These are phyloP conservation scores for Barbatosphaeria neglecta DNA, from an alignment of 495 filamentous ascomycete genomes.

Conservation along the genomic window DNA sequence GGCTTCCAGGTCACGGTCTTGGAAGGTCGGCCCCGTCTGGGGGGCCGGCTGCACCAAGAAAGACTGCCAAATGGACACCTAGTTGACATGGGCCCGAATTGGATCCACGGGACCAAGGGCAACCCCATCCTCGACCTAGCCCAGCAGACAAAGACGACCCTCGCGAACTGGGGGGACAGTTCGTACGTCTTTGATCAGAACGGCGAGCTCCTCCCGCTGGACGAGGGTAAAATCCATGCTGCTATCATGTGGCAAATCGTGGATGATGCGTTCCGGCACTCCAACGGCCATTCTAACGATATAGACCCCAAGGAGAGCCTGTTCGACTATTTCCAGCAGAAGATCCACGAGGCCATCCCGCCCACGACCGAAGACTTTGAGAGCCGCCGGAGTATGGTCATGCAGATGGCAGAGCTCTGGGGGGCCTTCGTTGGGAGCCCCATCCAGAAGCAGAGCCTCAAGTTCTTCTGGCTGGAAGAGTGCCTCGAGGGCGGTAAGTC, in stretches of 20 bases:
- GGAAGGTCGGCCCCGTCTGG: slow-evolving; percentile 73
- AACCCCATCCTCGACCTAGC: slow-evolving; percentile 82
- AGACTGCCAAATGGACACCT: slow-evolving; percentile 34
- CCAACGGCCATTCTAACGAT: slow-evolving; percentile 49
- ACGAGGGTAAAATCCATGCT: slow-evolving; percentile 40
- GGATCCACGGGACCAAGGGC: slow-evolving; percentile 80
- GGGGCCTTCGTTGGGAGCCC: slow-evolving; percentile 78
- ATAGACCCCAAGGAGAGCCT: slow-evolving; percentile 61
- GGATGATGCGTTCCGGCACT: slow-evolving; percentile 66
- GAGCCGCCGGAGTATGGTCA: slow-evolving; percentile 38
- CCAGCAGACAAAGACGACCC: slow-evolving; percentile 48
- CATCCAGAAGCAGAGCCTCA: slow-evolving; percentile 69
- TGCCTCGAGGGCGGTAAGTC: slow-evolving; percentile 78
- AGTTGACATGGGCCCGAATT: slow-evolving; percentile 74
- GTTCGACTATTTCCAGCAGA: slow-evolving; percentile 62
- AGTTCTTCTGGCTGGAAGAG: slow-evolving; percentile 92
- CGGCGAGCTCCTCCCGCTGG: slow-evolving; percentile 44
- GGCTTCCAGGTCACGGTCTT: slow-evolving; percentile 76
- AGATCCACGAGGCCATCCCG: slow-evolving; percentile 40
- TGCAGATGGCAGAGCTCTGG: slow-evolving; percentile 67
- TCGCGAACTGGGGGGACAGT: slow-evolving; percentile 46
- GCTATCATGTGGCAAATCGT: slow-evolving; percentile 71
- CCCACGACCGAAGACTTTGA: slow-evolving; percentile 32
- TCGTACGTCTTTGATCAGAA: slow-evolving; percentile 50
- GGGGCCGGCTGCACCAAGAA: slow-evolving; percentile 59